Base-by-base conservation (phyloP, 345 rosid species). In the Populus davidiana region DNA sequence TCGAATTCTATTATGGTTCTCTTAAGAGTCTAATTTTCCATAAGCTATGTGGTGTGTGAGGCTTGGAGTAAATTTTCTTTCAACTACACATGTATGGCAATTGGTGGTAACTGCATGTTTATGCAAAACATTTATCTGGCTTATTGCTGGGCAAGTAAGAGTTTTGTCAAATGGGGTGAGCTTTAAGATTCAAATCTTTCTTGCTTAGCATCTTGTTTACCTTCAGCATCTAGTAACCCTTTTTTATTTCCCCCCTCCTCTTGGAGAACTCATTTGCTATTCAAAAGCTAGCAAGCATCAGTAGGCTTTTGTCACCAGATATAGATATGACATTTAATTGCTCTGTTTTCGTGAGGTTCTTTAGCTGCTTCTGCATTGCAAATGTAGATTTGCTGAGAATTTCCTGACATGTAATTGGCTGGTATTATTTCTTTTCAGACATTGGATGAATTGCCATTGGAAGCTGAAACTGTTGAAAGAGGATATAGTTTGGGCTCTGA, bases 361-460 rank as follows among this genome's bases (percentile, higher is more conserved):
- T n/a, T 43, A 73, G 69, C 56, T 61, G 14, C 49, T 38, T 72
- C 11, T 39, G 18, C 12, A 25, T 23, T 16, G 63, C 23, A 16
- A 43, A 23, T 23, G 21, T 5, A 38, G 21, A 47, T 21, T 20
- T 69, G 73, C 33, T 23, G n/a, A 29, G 59, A 31, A 54, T 38
- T 56, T 1, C 11, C 43, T 70, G 64, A 70, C 11, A 23, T 21
- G 43, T 56, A 25, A 16, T 59, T 17, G 0, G 50, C 47, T 27
- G 50, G 50, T 36, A 9, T 18, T 63, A 6, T 8, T 44, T 27
- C 50, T 69, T 25, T 38, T 44, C 83, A 96, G 99, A 94, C 97
- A 47, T 77, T 96, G 90, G 99, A 94, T 74, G 96, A 94, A 85
- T 83, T 96, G 83, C 99, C 98, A 10, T 75, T 94, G 85, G 98